These are phyloP conservation scores for Starmera dryadoides DNA, from an alignment of 805 yeast species.

Conservation along the genomic window DNA sequence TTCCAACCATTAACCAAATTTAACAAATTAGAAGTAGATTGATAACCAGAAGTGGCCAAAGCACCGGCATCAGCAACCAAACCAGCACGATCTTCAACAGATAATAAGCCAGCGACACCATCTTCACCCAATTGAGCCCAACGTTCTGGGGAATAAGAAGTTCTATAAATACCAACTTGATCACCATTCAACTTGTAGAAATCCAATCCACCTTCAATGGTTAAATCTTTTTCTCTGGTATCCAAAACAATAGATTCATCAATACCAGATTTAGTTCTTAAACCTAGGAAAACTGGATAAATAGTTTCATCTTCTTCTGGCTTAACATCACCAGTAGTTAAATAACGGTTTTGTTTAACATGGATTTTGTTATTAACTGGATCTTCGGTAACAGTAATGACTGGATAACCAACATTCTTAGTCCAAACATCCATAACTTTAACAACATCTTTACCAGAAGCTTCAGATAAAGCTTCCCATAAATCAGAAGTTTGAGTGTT, in stretches of 20 bases:
- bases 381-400: constrained; percentile 56
- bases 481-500: constrained; percentile 72
- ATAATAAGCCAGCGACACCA: constrained; percentile 47
- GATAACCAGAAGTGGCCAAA: constrained; percentile 63
- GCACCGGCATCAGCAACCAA: constrained; percentile 75
- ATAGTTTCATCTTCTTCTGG: constrained; percentile 64
- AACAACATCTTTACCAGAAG: constrained; percentile 65
- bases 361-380: constrained; percentile 33
- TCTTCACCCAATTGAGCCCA: constrained; percentile 62
- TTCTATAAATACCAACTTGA: constrained; percentile 70
- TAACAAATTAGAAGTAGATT: constrained; percentile 54
- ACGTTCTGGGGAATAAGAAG: constrained; percentile 61
- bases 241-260: constrained; percentile 54
- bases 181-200: constrained; percentile 69
- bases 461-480: constrained; percentile 68
- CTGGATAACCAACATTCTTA: constrained; percentile 71
- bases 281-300: constrained; percentile 66
- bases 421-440: constrained; percentile 78
- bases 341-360: constrained; percentile 66
- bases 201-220: constrained; percentile 30
- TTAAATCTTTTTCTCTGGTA: constrained; percentile 38
- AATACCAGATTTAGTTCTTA: constrained; percentile 49
- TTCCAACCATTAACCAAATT: constrained; percentile 55
- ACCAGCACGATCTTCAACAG: constrained; percentile 75
- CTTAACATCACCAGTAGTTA: constrained; percentile 71